Conservation (phyloP, 257 asterid genomes). For the Catharanthus roseus region DNA sequence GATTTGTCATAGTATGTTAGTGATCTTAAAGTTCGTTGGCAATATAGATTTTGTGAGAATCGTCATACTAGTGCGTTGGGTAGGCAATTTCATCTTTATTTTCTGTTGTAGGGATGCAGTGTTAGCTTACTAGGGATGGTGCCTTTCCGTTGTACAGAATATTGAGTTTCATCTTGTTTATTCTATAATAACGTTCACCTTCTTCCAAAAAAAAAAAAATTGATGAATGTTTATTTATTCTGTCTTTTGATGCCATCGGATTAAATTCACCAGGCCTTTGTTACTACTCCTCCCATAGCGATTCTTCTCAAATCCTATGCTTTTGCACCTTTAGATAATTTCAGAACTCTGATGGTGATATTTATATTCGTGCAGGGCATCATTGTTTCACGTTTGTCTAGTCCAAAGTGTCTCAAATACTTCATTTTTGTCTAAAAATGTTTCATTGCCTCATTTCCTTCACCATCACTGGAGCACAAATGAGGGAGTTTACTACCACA, state of each 20-base stretch:
- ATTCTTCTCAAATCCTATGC: neutral
- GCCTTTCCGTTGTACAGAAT: too few relatives aligned
- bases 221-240: too few relatives aligned
- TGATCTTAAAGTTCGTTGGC: too few relatives aligned
- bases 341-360: neutral
- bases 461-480: constrained; percentile 13
- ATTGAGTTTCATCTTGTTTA: too few relatives aligned
- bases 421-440: neutral
- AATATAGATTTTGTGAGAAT: too few relatives aligned
- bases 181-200: too few relatives aligned
- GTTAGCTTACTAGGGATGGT: too few relatives aligned
- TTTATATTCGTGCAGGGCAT: constrained; percentile 9
- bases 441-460: constrained; percentile 16
- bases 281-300: neutral
- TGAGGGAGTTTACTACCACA: constrained; percentile 18
- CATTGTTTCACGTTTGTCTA: neutral
- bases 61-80: too few relatives aligned
- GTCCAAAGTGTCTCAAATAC: constrained; percentile 1
- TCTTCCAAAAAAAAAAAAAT: too few relatives aligned
- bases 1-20: too few relatives aligned
- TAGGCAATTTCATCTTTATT: too few relatives aligned
- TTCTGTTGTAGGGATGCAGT: too few relatives aligned
- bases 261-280: neutral
- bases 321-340: neutral
- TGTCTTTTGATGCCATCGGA: neutral